Evolutionary conservation across 805 yeast species (phyloP).

Genomic region (Hermanozyma aechmeae): DNA sequence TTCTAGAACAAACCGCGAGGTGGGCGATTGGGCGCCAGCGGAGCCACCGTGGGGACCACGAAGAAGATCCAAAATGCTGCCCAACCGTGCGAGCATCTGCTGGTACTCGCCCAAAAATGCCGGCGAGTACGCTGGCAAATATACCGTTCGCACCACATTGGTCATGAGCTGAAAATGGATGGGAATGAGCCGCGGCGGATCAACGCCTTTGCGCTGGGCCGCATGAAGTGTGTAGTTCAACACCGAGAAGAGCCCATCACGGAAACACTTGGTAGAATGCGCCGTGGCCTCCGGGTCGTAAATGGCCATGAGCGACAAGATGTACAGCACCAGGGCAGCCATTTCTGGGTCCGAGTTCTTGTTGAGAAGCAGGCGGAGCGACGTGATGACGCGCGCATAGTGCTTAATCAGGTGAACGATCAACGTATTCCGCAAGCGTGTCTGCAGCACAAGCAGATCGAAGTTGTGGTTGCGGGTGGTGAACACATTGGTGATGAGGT

Average conservation of each 20-base stretch:
- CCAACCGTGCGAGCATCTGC: constrained; percentile 16
- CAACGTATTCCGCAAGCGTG: constrained; percentile 15
- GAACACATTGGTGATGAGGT: constrained; percentile 22
- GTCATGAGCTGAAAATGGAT: constrained; percentile 25
- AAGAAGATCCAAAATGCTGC: constrained; percentile 3
- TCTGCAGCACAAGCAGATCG: constrained; percentile 6
- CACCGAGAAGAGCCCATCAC: constrained; percentile 31
- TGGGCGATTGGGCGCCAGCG: no score
- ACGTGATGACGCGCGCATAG: constrained; percentile 26
- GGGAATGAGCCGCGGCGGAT: constrained; percentile 14
- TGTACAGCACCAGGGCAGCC: constrained; percentile 26
- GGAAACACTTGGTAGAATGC: constrained; percentile 26
- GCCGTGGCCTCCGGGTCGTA: constrained; percentile 35
- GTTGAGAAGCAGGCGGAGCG: constrained; percentile 20
- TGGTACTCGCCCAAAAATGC: constrained; percentile 20
- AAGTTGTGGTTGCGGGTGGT: constrained; percentile 5
- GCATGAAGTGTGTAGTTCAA: constrained; percentile 17
- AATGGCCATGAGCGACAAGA: constrained; percentile 29
- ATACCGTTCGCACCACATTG: constrained; percentile 23
- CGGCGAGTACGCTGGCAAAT: constrained; percentile 27
- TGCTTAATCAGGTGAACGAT: constrained; percentile 24
- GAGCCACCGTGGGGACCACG: no score
- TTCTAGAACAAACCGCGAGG: no score
- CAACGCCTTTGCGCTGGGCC: constrained; percentile 4
- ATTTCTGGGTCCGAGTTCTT: constrained; percentile 18